Evolutionary conservation across 2,329 filamentous ascomycete species (phyloP), one percentile per base, ranked within the genome.

Genomic region (Talaromyces funiculosus): DNA sequence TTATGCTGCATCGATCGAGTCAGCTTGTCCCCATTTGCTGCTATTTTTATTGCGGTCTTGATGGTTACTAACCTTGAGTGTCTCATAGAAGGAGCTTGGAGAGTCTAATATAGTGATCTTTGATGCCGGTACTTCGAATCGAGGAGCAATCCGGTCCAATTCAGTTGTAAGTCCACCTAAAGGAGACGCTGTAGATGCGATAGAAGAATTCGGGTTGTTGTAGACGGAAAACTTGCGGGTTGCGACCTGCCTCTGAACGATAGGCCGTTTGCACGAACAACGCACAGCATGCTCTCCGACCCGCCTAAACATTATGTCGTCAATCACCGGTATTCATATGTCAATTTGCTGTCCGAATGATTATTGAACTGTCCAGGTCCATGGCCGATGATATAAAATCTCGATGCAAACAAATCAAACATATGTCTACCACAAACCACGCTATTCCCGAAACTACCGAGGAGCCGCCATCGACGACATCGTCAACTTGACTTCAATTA

Each of bases 61-160:
- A 53, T 29, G 22, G 22, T 20, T 29, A 14, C 35, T 0, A 22
- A 92, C 90, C 86, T 97, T 97, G 62, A 99, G 79, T 7, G 88
- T 90, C 67, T 89, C 86, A 75, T 97, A 99, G 72, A 99, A 99
- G 57, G 93, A 90, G n/a, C 84, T 77, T 0, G 94, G 94, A 2
- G 89, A 88, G 67, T 86, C 83, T 12, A 99, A 75, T 20, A 99
- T 88, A 10, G 83, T 81, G 54, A 99, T 89, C 61, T 93, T 86
- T 4, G 90, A 90, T 1, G 91, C 90, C 26, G 86, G 80, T 26
- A 99, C 81, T 71, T 92, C 90, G 67, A 99, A 96, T 47, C 90
- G 88, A n/a, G 94, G 94, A 3, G 92, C 89, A 65, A 97, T 85
- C 67, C 84, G 88, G 73, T 99, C 94, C 63, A 99, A 79, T 73